Conservation (phyloP, 2,329 filamentous ascomycete species). For the Apiospora hydei region DNA sequence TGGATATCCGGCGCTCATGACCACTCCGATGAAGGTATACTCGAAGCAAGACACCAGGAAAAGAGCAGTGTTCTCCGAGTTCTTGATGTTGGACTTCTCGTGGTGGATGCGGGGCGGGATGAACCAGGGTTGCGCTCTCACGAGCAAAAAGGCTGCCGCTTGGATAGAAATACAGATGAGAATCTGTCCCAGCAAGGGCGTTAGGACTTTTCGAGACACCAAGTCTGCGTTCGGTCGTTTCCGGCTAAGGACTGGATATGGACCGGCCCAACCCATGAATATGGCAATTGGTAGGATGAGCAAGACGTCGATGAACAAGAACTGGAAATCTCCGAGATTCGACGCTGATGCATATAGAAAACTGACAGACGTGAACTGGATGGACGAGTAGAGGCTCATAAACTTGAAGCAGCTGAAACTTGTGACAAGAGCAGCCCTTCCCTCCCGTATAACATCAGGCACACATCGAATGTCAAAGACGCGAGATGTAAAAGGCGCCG, state of each 20-base stretch:
- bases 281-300: slow-evolving; percentile 96
- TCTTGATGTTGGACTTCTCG: slow-evolving; percentile 84
- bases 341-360: slow-evolving; percentile 94
- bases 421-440: slow-evolving; percentile 92
- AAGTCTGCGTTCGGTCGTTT: slow-evolving; percentile 93
- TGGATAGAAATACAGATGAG: slow-evolving; percentile 80
- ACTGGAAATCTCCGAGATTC: slow-evolving; percentile 96
- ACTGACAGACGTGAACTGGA: slow-evolving; percentile 96
- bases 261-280: slow-evolving; percentile 98
- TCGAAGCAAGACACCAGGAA: slow-evolving; percentile 94
- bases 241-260: slow-evolving; percentile 76
- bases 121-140: slow-evolving; percentile 85
- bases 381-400: slow-evolving; percentile 99
- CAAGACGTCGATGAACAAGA: slow-evolving; percentile 91
- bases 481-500: slow-evolving; percentile 95
- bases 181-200: slow-evolving; percentile 89
- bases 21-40: slow-evolving; percentile 89
- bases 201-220: slow-evolving; percentile 90
- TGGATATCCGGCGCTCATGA: slow-evolving; percentile 89
- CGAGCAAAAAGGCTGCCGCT: slow-evolving; percentile 73
- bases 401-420: slow-evolving; percentile 99
- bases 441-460: slow-evolving; percentile 89
- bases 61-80: slow-evolving; percentile 91
- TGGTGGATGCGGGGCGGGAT: slow-evolving; percentile 79
- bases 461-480: slow-evolving; percentile 98